phyloP scores from a whole-genome alignment of 2,329 filamentous ascomycete genomes.

The Anthostomella pinea region DNA sequence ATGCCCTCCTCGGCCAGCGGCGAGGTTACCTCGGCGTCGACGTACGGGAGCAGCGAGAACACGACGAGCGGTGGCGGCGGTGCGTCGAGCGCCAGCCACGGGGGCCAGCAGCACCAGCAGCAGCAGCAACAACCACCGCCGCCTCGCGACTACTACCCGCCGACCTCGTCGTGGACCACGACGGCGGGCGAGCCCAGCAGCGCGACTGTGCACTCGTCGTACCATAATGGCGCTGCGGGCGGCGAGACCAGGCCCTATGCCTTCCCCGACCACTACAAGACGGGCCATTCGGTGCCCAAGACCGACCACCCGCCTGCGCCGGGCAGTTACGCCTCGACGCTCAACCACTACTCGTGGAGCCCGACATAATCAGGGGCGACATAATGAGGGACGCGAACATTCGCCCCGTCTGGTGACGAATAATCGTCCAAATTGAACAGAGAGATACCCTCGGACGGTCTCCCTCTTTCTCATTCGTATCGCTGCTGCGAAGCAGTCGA shows the following conservation, averaged over 20 bases:
- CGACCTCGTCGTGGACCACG: conserved; percentile 50
- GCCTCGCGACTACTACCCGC: conserved; percentile 53
- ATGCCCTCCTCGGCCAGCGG: conserved; percentile 19
- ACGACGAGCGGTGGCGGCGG: conserved; percentile 5
- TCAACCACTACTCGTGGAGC: conserved; percentile 59
- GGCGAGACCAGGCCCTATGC: conserved; percentile 48
- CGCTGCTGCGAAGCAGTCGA: too few relatives aligned
- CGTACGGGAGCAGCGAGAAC: conserved; percentile 24
- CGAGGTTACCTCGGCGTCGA: conserved; percentile 36
- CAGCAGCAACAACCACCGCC: conserved; percentile 33
- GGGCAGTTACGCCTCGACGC: conserved; percentile 45
- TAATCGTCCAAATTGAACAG: too few relatives aligned
- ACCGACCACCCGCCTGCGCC: conserved; percentile 37
- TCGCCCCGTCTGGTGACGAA: background rate
- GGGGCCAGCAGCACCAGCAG: conserved; percentile 1
- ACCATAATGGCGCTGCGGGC: conserved; percentile 34
- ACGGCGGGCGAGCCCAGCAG: conserved; percentile 44
- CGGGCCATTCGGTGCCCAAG: conserved; percentile 34
- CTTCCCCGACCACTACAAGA: conserved; percentile 49
- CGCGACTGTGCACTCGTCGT: conserved; percentile 41
- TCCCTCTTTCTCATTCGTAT: too few relatives aligned
- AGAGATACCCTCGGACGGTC: too few relatives aligned
- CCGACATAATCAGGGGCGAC: too few relatives aligned
- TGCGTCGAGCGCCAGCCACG: background rate
- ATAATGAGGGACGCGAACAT: too few relatives aligned